Evolutionary conservation across 495 filamentous ascomycete genomes (phyloP).

Genomic region (Penicillium tannophilum): DNA sequence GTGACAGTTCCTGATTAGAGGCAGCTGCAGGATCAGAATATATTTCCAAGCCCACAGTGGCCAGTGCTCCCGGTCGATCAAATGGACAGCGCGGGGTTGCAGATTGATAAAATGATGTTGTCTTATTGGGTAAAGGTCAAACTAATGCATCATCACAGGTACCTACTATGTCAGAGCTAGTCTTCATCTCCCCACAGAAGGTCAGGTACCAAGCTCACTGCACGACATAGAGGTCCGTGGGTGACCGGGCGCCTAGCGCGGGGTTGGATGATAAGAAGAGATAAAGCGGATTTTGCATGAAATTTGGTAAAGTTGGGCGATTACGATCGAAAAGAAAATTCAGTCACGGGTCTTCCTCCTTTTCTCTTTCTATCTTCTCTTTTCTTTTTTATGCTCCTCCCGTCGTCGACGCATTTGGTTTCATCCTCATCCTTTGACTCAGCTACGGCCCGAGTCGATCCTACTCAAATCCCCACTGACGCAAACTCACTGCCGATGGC

Average conservation of each 20-base stretch:
- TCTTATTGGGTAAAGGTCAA: conserved; percentile 7
- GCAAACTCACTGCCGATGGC: conserved; percentile 1
- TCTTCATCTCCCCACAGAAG: conserved; percentile 1
- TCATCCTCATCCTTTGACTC: neutral
- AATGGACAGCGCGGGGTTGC: conserved; percentile 11
- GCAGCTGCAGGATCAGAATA: neutral
- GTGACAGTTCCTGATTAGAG: neutral
- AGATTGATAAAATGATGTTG: conserved; percentile 12
- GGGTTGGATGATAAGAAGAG: conserved; percentile 9
- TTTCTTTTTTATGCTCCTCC: neutral
- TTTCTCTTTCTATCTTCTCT: neutral
- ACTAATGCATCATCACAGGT: neutral
- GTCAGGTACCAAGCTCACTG: conserved; percentile 19
- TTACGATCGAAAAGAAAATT: neutral
- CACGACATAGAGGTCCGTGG: conserved; percentile 15
- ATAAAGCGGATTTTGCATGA: conserved; percentile 22
- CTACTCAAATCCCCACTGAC: conserved; percentile 1
- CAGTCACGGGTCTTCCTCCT: neutral
- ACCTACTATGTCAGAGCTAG: neutral
- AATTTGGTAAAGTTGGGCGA: conserved; percentile 19
- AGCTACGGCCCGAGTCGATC: neutral
- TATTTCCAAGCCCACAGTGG: neutral
- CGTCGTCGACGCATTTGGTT: neutral
- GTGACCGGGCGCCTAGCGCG: conserved; percentile 5
- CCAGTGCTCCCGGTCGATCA: conserved; percentile 14